phyloP scores from a whole-genome alignment of 202 grass and related monocot species.

The Tripidium arundinaceum region DNA sequence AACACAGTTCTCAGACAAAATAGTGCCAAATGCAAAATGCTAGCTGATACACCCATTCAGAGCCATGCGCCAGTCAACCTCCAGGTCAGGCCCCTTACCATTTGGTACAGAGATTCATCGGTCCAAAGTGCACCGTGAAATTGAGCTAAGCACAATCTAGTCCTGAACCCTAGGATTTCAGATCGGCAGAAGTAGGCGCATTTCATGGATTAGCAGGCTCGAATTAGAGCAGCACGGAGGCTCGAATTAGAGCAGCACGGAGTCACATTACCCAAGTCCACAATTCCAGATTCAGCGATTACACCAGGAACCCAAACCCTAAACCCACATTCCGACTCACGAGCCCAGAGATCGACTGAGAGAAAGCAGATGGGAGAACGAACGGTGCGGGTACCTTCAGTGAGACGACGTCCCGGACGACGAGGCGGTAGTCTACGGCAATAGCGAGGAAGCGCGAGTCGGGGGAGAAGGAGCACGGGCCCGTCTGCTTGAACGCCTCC shows the following conservation, averaged over 20 bases:
- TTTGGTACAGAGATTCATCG: not conserved
- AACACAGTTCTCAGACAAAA: slow-evolving; percentile 4
- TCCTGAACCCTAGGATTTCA: not conserved
- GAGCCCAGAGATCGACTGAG: not conserved
- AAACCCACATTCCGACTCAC: slow-evolving; percentile 12
- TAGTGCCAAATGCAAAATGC: not conserved
- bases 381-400: slow-evolving; percentile 54
- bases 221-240: slow-evolving; percentile 3
- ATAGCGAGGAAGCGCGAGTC: slow-evolving; percentile 65
- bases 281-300: slow-evolving; percentile 28
- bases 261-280: not conserved
- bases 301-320: slow-evolving; percentile 3
- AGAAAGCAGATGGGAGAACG: not conserved
- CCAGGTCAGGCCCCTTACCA: not conserved
- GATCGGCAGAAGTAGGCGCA: not conserved
- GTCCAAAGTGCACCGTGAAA: not conserved
- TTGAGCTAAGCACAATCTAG: slow-evolving; percentile 8
- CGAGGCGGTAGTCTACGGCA: slow-evolving; percentile 81
- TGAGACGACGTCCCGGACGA: slow-evolving; percentile 72
- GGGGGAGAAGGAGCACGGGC: slow-evolving; percentile 88
- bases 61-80: not conserved
- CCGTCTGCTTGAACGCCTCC: slow-evolving; percentile 86
- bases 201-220: not conserved
- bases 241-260: too few relatives aligned
- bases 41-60: not conserved